Base-by-base conservation (phyloP, 768 basidiomycete species). In the Hortiboletus flavorubellus region DNA sequence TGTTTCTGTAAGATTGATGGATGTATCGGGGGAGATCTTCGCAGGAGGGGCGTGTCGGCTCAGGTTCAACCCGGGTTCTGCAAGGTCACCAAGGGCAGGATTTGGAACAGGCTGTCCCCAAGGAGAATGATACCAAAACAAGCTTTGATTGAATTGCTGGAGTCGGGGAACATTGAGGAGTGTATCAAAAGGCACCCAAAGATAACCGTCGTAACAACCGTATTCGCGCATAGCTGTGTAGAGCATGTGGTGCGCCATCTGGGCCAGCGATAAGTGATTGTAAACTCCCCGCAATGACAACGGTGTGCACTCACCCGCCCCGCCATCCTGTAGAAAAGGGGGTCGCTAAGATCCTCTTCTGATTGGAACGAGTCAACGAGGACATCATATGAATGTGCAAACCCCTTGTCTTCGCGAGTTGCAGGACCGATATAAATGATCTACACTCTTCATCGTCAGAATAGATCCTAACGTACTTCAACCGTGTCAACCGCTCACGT, bases 211-310 rank as follows among this genome's bases (percentile, higher is more conserved):
- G 59, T 81, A 81, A 59, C 79, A 80, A 12, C 61, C 68, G 48
- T 76, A 61, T 46, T 75, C 76, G 42, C 67, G 67, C 51, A 81
- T 49, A 34, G 73, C 77, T 4, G 77, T 80, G 58, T 78, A 78
- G 10, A 80, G 68, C 78, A 80, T 80, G 55, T 80, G 80, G 51
- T 81, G 79, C 7, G 78, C 80, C 80, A 79, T 76, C 69, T 64
- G 46, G 68, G 14, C 16, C 30, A 37, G 45, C 15, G 16, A 38
- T 64, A 34, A 58, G 37, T 4, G 15, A 49, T 38, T 15, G 48
- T 2, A 23, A 23, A 16, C 30, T 23, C 15, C 26, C 43, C 10
- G 49, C 12, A 45, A 5, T 21, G 15, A 33, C 18, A 39, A 46
- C 14, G 9, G 34, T n/a, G n/a, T 31, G 37, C 38, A 63, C 71